Base-by-base conservation (phyloP, 768 basidiomycete species). In the Mycena sanguinolenta region DNA sequence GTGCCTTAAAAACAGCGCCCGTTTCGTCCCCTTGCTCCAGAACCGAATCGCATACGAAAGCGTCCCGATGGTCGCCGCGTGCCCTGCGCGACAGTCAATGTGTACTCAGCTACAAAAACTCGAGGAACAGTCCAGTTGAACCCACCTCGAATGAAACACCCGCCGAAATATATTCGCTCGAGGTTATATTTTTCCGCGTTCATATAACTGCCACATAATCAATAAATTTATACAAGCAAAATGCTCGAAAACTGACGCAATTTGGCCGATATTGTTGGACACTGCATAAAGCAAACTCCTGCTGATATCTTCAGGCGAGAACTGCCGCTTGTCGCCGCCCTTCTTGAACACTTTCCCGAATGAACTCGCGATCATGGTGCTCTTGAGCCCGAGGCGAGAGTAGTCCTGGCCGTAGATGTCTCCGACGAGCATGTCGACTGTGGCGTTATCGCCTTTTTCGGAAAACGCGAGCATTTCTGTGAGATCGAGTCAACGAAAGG, bases 401-500 rank as follows among this genome's bases (percentile, higher is more conserved):
- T 98, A 98, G 83, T 98, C 98, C 74, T 95, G 93, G n/a, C 98
- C 95, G 79, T 98, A 99, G 75, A 99, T 99, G 82, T 99, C 98
- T 39, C 98, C 97, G 53, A 99, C 97, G 57, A 99, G 91, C 97
- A 99, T 99, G 80, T 99, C 98, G 17, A 99, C 97, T 6, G 87
- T 87, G 50, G 94, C 89, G 78, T 99, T 99, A 82, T 98, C 95
- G 46, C 98, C 98, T 77, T 88, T 80, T 81, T 99, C 98, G 0
- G 98, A 98, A 23, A 99, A 86, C 10, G 91, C 89, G 73, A 99
- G 85, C 97, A 99, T 99, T 81, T 99, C 98, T 99, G 63, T 34
- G 2, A n/a, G 28, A n/a, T 21, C 3, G 46, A 0, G n/a, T 67
- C 61, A 46, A 32, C 27, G 13, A 14, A 58, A 65, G 34, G n/a